Base-by-base conservation (phyloP, 345 rosid genomes). In the Citrus unshiu region DNA sequence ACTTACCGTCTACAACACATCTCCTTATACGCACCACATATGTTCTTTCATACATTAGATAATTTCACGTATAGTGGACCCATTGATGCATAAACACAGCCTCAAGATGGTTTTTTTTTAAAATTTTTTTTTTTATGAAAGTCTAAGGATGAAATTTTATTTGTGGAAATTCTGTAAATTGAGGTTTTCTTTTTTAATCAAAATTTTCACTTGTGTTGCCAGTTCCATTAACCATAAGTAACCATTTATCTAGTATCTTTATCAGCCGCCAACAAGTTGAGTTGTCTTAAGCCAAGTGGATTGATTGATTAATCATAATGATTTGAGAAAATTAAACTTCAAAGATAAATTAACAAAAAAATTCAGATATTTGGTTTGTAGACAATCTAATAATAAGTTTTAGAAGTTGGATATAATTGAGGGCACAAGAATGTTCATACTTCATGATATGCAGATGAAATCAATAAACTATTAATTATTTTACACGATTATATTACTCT, bases 51-150 rank as follows among this genome's bases (percentile, higher is more conserved):
- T 0, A 5, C 6, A 54, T 54, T 4, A 16, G 22, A 54, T 54
- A 54, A 4, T 54, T 54, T 54, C n/a, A 54, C 7, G 22, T 18
- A 18, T 0, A 0, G 18, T 2, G 7, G 58, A 54, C 22, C 22
- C 58, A 18, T 0, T 5, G 22, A 54, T 18, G 4, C 9, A 3
- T 12, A 3, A 0, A 12, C 3, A 40, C 14, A 40, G 46, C 13
- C 13, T 40, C 10, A 9, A 40, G 46, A 40, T 40, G 46, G 0
- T 9, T 39, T 39, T 8, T 2, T 39, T 39, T 39, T 37, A 1
- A 29, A 29, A 29, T 1, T 37, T 7, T 37, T n/a, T n/a, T 37
- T 37, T 7, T 7, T 1, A 7, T 39, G 46, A 49, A 12, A 51
- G 6, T 51, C 21, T 51, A 16, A 51, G 6, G 56, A 16, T 51